Conservation (phyloP, 305 asterid genomes). For the Fraxinus velutina region DNA sequence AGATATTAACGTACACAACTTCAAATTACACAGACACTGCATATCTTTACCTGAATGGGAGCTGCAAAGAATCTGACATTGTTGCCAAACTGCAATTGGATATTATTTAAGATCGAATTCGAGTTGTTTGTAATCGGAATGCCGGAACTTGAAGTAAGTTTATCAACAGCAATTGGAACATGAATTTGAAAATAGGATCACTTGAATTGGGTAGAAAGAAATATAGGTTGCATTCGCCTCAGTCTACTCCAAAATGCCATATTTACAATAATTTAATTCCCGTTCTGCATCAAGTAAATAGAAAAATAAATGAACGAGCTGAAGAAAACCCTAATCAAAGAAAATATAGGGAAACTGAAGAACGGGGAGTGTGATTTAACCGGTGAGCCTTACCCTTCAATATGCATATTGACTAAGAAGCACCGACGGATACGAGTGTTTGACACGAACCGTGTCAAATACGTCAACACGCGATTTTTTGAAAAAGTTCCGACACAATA, state of each 20-base stretch:
- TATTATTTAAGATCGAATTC: constrained; percentile 19
- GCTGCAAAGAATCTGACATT: constrained; percentile 62
- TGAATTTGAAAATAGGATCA: constrained; percentile 35
- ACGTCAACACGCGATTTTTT: too few species aligned
- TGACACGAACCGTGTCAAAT: too few species aligned
- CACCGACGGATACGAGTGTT: too few species aligned
- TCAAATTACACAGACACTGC: not conserved
- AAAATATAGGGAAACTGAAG: not conserved
- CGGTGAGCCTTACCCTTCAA: not conserved
- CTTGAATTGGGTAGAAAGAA: constrained; percentile 28
- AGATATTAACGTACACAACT: not conserved
- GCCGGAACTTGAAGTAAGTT: constrained; percentile 22
- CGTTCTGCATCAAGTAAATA: not conserved
- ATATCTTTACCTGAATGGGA: constrained; percentile 51
- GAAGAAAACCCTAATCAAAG: not conserved
- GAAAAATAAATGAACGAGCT: not conserved
- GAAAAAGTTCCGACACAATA: too few species aligned
- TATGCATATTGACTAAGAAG: not conserved
- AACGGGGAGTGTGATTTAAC: not conserved
- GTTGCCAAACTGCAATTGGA: constrained; percentile 30
- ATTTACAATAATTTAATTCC: not conserved
- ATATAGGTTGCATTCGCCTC: constrained; percentile 41
- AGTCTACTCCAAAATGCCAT: constrained; percentile 65
- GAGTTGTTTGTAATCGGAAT: constrained; percentile 27
- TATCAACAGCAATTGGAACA: constrained; percentile 24